phyloP scores from a whole-genome alignment of 352 stramenopile genomes.

The Thalassiosira livingstoniorum region DNA sequence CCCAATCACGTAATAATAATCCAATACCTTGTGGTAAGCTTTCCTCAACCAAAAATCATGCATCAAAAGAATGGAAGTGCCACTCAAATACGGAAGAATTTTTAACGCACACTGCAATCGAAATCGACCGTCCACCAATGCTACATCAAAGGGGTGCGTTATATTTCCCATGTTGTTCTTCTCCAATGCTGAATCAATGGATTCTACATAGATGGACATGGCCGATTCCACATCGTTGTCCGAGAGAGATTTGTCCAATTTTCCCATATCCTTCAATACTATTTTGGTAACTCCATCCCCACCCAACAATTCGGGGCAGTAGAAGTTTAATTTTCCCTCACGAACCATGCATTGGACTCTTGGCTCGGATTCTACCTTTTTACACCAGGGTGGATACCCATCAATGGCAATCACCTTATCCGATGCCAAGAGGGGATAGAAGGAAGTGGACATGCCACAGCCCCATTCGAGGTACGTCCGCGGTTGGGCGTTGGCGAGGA shows the following conservation, averaged over 20 bases:
- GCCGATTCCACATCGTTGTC: conserved; percentile 23
- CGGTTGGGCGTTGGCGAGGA: conserved; percentile 19
- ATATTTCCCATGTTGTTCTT: no score
- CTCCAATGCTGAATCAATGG: conserved; percentile 11
- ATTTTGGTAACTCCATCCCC: conserved; percentile 11
- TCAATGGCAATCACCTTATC: conserved; percentile 32
- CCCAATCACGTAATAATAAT: conserved; percentile 51
- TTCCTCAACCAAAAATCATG: conserved; percentile 45
- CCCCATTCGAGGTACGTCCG: conserved; percentile 37
- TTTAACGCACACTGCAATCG: conserved; percentile 38
- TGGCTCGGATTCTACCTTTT: conserved; percentile 17
- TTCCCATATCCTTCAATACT: conserved; percentile 8
- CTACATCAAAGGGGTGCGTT: conserved; percentile 22
- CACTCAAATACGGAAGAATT: conserved; percentile 33
- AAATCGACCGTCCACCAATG: conserved; percentile 36
- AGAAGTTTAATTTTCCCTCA: conserved; percentile 26
- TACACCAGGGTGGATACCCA: conserved; percentile 41
- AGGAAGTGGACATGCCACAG: conserved; percentile 27
- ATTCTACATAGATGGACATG: conserved; percentile 35
- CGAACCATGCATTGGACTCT: conserved; percentile 29
- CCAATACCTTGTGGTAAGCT: conserved; percentile 19
- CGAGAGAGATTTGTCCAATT: neutral
- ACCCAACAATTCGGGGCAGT: conserved; percentile 13
- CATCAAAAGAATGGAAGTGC: conserved; percentile 15
- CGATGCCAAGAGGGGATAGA: conserved; percentile 36